These are phyloP conservation scores for Metschnikowia aberdeeniae DNA, from an alignment of 805 yeast genomes.

Conservation along the genomic window DNA sequence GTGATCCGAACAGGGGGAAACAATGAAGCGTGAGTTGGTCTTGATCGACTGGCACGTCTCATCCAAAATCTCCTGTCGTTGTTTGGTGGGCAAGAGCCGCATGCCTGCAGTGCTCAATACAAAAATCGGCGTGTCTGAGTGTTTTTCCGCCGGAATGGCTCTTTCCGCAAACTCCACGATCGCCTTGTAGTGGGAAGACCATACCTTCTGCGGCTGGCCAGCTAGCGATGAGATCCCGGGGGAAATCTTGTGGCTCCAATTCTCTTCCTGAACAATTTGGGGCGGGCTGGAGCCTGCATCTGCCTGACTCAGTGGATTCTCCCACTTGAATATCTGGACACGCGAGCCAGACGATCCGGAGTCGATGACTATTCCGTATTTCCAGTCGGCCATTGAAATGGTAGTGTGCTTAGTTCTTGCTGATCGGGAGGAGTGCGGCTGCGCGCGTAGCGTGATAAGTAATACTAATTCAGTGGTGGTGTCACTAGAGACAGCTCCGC, in stretches of 20 bases:
- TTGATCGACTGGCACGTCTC: constrained; percentile 58
- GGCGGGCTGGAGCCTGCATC: constrained; percentile 53
- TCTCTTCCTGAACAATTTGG: constrained; percentile 52
- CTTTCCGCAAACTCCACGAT: constrained; percentile 65
- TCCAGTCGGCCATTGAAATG: constrained; percentile 13
- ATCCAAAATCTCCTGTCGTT: constrained; percentile 50
- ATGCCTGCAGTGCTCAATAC: constrained; percentile 97
- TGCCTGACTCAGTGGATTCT: constrained; percentile 16
- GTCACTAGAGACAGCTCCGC: no score
- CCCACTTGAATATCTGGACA: constrained; percentile 79
- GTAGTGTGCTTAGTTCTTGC: background rate
- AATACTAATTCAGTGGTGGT: no score
- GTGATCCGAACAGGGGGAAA: constrained; percentile 62
- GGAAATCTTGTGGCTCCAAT: constrained; percentile 67
- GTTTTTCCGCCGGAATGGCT: constrained; percentile 61
- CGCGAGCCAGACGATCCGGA: constrained; percentile 97
- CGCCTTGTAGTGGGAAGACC: constrained; percentile 65
- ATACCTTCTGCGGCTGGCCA: constrained; percentile 48
- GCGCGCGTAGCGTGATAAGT: background rate
- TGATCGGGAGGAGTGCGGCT: background rate
- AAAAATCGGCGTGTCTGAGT: constrained; percentile 73
- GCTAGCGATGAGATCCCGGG: constrained; percentile 81
- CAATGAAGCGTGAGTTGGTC: constrained; percentile 50
- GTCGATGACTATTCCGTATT: constrained; percentile 86
- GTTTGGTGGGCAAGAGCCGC: constrained; percentile 63